Base-by-base conservation (phyloP, 2,329 filamentous ascomycete genomes). In the Aspergillus caelatus region DNA sequence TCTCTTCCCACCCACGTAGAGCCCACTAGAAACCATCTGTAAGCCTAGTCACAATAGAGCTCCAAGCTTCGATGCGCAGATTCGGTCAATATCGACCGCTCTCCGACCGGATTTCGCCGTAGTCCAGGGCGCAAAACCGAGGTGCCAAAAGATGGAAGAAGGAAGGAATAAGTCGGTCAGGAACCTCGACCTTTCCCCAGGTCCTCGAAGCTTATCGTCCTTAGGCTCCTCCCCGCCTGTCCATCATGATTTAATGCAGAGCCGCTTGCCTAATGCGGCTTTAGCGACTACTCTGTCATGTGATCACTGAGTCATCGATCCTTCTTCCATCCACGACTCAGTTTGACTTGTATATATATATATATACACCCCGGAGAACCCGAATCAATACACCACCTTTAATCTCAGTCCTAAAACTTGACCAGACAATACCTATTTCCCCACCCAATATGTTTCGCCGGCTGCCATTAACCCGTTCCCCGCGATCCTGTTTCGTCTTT, bases 191-290 rank as follows among this genome's bases (percentile, higher is more conserved):
- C 55, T 48, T 57, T 34, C 45, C 56, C 61, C 60, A 60, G 61
- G 46, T 63, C 66, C 65, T 70, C 68, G 62, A 75, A 75, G 72
- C 72, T 75, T 74, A 75, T 74, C 70, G 68, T 57, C 69, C 57
- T 73, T 75, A 70, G 68, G 67, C 67, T 75, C 69, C 64, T 66
- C 70, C 71, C 71, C 68, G 69, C 68, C 60, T 67, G 63, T 70
- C 63, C 62, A 60, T 65, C 60, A 41, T 65, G 64, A 62, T 67
- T 67, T 46, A 60, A 58, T 55, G 55, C 62, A 54, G 61, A 65
- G 63, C 65, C 62, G 60, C 54, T 64, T 48, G 59, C 45, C 67
- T 65, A 66, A 66, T 65, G 66, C 48, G 28, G 48, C 9, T 21
- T 50, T 30, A 46, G 36, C 28, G 48, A 32, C 26, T 3, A n/a